phyloP scores from a whole-genome alignment of 208 protist genomes.

The Leishmania mexicana region DNA sequence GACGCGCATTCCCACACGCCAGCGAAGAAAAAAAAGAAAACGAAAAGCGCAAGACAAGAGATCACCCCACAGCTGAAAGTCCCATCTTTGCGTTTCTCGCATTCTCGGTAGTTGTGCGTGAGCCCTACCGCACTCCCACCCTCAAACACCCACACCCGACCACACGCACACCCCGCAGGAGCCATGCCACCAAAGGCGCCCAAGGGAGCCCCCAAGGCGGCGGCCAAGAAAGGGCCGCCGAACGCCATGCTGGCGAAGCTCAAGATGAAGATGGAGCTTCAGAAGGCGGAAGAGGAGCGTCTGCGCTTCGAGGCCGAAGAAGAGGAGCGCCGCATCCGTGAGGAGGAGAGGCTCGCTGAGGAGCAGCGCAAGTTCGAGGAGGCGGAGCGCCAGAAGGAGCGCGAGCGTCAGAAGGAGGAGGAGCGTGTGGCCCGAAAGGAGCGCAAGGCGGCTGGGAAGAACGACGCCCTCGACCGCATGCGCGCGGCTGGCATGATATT shows the following conservation, averaged over 20 bases:
- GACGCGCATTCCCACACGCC: neutral
- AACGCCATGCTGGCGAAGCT: constrained; percentile 87
- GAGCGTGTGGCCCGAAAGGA: constrained; percentile 70
- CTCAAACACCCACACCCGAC: neutral
- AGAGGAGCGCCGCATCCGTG: constrained; percentile 72
- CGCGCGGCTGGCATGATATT: constrained; percentile 78
- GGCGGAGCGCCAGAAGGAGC: constrained; percentile 69
- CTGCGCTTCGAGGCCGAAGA: constrained; percentile 75
- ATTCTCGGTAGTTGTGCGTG: neutral
- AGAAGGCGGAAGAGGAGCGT: constrained; percentile 86
- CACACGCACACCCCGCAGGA: neutral
- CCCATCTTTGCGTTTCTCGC: neutral
- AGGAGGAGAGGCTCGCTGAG: constrained; percentile 84
- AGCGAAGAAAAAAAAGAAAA: neutral
- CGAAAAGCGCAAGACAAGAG: neutral
- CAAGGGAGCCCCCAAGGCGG: constrained; percentile 76
- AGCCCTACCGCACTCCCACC: neutral
- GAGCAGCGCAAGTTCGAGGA: constrained; percentile 89
- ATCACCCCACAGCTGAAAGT: neutral
- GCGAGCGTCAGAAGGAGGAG: constrained; percentile 83
- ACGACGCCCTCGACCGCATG: constrained; percentile 81
- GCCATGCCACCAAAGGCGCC: constrained; percentile 86
- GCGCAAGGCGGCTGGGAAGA: constrained; percentile 45
- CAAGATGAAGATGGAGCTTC: constrained; percentile 91
- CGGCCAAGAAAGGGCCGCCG: constrained; percentile 77